phyloP scores from a whole-genome alignment of 352 stramenopile genomes.

The Phytophthora meadii region DNA sequence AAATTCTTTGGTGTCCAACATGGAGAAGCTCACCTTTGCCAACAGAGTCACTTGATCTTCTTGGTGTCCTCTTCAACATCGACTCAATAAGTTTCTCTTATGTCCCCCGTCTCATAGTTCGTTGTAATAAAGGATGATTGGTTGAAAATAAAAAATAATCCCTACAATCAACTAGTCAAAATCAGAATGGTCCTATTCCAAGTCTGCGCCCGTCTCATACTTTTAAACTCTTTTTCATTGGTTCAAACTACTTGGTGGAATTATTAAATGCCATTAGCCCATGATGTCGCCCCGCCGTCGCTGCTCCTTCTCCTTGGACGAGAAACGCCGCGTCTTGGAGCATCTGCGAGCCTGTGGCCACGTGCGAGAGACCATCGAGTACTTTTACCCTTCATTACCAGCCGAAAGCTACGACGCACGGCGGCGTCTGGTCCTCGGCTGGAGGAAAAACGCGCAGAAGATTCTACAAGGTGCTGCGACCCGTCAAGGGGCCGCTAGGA shows the following conservation, averaged over 20 bases:
- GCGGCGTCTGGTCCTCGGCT: constrained; percentile 24
- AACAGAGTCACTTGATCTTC: not conserved
- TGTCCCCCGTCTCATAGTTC: no score
- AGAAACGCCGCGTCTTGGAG: constrained; percentile 36
- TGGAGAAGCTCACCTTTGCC: constrained; percentile 3
- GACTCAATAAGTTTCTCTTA: no score
- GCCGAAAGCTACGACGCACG: constrained; percentile 27
- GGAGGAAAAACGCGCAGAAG: constrained; percentile 19
- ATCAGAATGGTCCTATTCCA: no score
- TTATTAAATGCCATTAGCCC: no score
- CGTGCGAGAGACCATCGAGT: constrained; percentile 26
- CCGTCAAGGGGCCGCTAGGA: constrained; percentile 17
- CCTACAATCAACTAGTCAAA: no score
- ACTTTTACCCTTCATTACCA: constrained; percentile 30
- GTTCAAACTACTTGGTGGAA: no score
- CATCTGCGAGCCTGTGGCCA: constrained; percentile 17
- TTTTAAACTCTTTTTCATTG: no score
- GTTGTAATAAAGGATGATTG: no score
- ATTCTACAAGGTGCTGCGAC: constrained; percentile 24
- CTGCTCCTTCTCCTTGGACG: constrained; percentile 32
- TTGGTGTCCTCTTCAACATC: constrained; percentile 7
- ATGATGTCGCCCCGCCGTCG: not conserved
- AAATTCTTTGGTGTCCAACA: constrained; percentile 9
- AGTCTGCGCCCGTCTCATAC: no score
- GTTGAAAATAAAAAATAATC: no score